phyloP scores from a whole-genome alignment of 495 filamentous ascomycete genomes.

The Penicillium argentinense region DNA sequence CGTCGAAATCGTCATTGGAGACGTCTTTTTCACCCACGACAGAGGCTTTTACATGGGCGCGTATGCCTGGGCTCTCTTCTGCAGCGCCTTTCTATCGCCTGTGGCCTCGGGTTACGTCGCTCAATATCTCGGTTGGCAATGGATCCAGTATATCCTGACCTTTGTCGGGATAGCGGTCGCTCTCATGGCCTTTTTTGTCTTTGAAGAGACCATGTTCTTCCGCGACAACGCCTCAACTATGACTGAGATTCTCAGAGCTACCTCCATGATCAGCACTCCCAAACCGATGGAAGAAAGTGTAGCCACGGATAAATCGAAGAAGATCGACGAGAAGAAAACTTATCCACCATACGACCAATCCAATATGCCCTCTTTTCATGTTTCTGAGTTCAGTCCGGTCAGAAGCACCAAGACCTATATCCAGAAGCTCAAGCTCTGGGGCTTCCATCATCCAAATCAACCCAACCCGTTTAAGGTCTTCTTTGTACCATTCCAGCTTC shows the following conservation, averaged over 20 bases:
- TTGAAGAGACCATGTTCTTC: slow-evolving; percentile 50
- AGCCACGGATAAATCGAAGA: too few relatives aligned
- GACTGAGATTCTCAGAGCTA: not conserved
- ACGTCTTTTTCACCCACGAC: slow-evolving; percentile 55
- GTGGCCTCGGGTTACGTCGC: slow-evolving; percentile 53
- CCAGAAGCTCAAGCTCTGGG: not conserved
- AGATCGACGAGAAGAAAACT: too few relatives aligned
- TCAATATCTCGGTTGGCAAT: slow-evolving; percentile 44
- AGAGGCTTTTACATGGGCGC: slow-evolving; percentile 51
- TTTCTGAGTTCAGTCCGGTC: too few relatives aligned
- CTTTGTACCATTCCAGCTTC: slow-evolving; percentile 3
- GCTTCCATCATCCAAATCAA: not conserved
- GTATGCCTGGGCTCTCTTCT: slow-evolving; percentile 49
- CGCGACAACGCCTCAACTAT: not conserved
- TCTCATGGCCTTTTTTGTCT: slow-evolving; percentile 42
- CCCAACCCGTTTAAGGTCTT: not conserved
- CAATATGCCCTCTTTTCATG: too few relatives aligned
- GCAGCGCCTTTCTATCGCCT: slow-evolving; percentile 51
- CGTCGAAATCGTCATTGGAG: slow-evolving; percentile 49
- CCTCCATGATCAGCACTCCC: not conserved
- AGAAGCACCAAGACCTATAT: too few relatives aligned
- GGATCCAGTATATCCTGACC: slow-evolving; percentile 51
- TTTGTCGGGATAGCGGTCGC: slow-evolving; percentile 50
- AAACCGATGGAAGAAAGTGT: not conserved
- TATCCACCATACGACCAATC: too few relatives aligned